Conservation (phyloP, 1,284 basidiomycete species). For the Phellinidium pouzarii region DNA sequence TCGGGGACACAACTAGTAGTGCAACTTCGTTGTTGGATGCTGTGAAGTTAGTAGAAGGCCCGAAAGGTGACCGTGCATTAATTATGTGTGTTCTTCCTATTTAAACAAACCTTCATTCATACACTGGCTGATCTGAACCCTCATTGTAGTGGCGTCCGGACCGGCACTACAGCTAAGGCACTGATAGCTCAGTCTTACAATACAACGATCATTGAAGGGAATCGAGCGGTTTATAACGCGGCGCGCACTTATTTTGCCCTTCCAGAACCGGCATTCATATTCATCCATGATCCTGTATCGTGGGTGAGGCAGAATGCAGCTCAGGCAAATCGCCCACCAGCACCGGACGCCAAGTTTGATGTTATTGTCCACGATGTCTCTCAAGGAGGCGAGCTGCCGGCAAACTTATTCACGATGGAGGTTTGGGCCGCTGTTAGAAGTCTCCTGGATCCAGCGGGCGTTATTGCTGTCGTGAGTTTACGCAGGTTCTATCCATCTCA, state of each 20-base stretch:
- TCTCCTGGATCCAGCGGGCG: conserved; percentile 2
- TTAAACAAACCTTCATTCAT: no score
- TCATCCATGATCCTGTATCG: not conserved
- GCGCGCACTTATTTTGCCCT: conserved; percentile 6
- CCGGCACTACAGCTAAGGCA: conserved; percentile 2
- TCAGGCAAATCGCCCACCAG: not conserved
- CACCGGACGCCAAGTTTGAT: not conserved
- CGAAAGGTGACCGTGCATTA: conserved; percentile 2
- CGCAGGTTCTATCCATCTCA: not conserved
- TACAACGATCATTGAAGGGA: conserved; percentile 9
- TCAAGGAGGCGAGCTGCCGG: conserved; percentile 9
- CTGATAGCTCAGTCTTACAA: conserved; percentile 8
- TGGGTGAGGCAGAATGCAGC: not conserved
- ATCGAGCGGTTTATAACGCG: not conserved
- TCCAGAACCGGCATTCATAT: not conserved
- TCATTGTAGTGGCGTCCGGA: conserved; percentile 3
- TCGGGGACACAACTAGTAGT: not conserved
- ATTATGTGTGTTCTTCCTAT: conserved; percentile 4
- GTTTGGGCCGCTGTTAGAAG: conserved; percentile 3
- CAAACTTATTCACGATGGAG: conserved; percentile 7
- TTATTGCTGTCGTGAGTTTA: conserved; percentile 11
- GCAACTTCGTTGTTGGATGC: not conserved
- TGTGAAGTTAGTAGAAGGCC: not conserved
- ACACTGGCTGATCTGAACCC: not conserved
- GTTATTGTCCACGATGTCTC: conserved; percentile 12